Evolutionary conservation across 306 rosid genomes (phyloP).

Genomic region (Quillaja saponaria): DNA sequence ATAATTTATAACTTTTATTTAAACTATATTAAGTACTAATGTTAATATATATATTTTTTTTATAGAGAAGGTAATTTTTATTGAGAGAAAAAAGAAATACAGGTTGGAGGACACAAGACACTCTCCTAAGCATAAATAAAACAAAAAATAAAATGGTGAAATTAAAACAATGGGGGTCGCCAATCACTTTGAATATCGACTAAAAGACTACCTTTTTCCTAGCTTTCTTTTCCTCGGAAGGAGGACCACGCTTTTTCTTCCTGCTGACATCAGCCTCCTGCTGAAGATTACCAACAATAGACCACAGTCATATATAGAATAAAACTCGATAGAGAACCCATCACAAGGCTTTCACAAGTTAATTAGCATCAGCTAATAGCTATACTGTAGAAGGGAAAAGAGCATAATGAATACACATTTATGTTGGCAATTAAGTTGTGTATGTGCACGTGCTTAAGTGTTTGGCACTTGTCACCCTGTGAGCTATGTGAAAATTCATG

Average conservation of each 20-base stretch:
- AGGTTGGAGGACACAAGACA: conserved; percentile 3
- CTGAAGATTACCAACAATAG: conserved; percentile 38
- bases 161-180: too few species aligned
- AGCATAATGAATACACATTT: not conserved
- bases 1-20: too few species aligned
- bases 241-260: conserved; percentile 60
- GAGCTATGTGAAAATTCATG: too few species aligned
- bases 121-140: too few species aligned
- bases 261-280: conserved; percentile 30
- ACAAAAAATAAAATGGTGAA: conserved; percentile 22
- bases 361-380: not conserved
- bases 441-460: not conserved
- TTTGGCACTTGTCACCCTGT: not conserved
- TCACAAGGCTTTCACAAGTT: not conserved
- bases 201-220: conserved; percentile 53
- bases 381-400: not conserved
- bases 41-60: too few species aligned
- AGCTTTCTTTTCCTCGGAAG: conserved; percentile 55
- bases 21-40: too few species aligned
- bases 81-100: too few species aligned
- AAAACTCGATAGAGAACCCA: not conserved
- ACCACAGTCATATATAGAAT: conserved; percentile 10
- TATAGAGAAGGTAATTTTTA: too few species aligned
- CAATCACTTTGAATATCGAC: conserved; percentile 7
- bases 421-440: not conserved